Evolutionary conservation across 1,139 yeast species (phyloP), one percentile per base, ranked within the genome.

Genomic region (Suhomyces bokatorum): DNA sequence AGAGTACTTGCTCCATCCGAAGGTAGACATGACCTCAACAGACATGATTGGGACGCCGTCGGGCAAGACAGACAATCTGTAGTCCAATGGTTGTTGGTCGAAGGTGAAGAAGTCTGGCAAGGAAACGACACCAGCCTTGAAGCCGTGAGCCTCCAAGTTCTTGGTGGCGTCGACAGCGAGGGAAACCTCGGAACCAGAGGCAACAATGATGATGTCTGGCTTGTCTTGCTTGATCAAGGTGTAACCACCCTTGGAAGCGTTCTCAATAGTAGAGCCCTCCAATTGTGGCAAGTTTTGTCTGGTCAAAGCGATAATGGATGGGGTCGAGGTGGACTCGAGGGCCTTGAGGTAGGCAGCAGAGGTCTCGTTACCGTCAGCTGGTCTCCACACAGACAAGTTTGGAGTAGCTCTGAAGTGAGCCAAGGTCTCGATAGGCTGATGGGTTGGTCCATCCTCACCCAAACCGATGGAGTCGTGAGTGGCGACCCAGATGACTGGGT

Each of bases 361-460:
- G 56, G 87, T 85, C 78, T 93, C 99, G 71, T 93, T 93, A 78
- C 99, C 99, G 70, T 95, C 99, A 66, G 99, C 99, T 60, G 99
- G 99, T 82, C 99, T 89, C 98, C 98, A 93, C 51, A 93, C 98
- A 69, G 85, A 81, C 61, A 83, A 64, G 80, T 95, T 95, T 76
- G 99, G 99, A 62, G 81, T 69, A 57, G 99, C 97, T 81, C 99
- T 89, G 75, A 95, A 83, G 74, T 93, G 99, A 51, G 98, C 96
- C 68, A 93, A 77, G 52, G 99, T 93, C 81, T 93, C 99, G 62
- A 93, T 89, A 72, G 99, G 99, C 80, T 93, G 99, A 75, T 93
- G 99, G 67, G 99, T 93, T 70, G 99, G 99, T 67, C 99, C 99
- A 68, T 93, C 99, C 80, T 93, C 99, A 77, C 99, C 99, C 59